phyloP scores from a whole-genome alignment of 768 basidiomycete genomes.

The Tylopilus sp. region DNA sequence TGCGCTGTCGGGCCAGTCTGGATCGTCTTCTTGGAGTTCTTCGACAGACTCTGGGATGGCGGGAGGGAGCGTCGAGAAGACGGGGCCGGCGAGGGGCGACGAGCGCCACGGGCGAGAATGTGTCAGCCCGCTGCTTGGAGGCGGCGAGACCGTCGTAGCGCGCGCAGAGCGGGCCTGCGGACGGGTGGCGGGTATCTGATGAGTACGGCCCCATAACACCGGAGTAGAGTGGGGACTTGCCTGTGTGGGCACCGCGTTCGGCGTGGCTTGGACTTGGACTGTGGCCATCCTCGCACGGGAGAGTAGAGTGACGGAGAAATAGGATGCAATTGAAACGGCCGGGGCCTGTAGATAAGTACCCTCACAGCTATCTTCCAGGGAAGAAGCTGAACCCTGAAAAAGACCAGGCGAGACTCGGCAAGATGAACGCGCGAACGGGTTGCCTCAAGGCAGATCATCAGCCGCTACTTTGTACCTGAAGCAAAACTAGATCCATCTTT shows the following conservation, averaged over 20 bases:
- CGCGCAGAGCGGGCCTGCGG: slow-evolving; percentile 19
- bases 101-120: slow-evolving; percentile 30
- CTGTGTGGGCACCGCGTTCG: slow-evolving; percentile 4
- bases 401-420: background rate
- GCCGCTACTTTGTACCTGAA: slow-evolving; percentile 10
- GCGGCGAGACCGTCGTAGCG: slow-evolving; percentile 4
- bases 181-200: background rate
- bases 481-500: background rate
- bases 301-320: background rate
- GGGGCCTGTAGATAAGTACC: slow-evolving; percentile 3
- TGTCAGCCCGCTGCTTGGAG: slow-evolving; percentile 1
- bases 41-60: slow-evolving; percentile 21
- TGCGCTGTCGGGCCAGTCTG: background rate
- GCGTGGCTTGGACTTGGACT: background rate
- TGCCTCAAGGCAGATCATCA: slow-evolving; percentile 19
- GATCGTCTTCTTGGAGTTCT: slow-evolving; percentile 13
- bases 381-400: slow-evolving; percentile 9
- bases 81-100: slow-evolving; percentile 27
- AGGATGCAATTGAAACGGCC: background rate
- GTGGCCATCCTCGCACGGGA: slow-evolving; percentile 6
- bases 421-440: slow-evolving; percentile 22
- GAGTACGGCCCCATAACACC: background rate
- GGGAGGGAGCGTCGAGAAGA: slow-evolving; percentile 24
- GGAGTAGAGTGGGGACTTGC: slow-evolving; percentile 4
- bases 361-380: slow-evolving; percentile 7